These are phyloP conservation scores for Solanum virginianum DNA, from an alignment of 257 asterid genomes.

Conservation along the genomic window DNA sequence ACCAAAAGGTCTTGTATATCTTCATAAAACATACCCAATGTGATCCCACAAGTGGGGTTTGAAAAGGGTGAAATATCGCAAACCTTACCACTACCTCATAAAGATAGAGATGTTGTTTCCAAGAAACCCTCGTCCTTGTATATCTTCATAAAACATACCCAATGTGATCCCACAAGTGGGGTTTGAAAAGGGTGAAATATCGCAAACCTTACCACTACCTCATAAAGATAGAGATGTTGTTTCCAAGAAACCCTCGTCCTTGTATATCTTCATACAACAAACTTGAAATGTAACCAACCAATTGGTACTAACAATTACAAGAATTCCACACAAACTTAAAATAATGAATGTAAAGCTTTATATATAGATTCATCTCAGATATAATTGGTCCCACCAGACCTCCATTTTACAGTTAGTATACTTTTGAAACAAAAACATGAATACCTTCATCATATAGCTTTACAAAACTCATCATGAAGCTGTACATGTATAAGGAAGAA, in stretches of 20 bases:
- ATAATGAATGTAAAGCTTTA: background rate
- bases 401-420: background rate
- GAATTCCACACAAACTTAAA: background rate
- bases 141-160: background rate
- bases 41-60: no score
- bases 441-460: background rate
- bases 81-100: no score
- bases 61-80: no score
- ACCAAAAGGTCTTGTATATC: no score
- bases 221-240: no score
- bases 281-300: background rate
- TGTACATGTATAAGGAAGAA: conserved; percentile 9
- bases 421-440: background rate
- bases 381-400: background rate
- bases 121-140: no score
- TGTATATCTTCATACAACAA: background rate
- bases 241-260: no score
- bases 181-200: no score
- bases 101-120: no score
- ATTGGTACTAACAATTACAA: background rate
- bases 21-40: no score
- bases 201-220: no score
- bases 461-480: conserved; percentile 2
- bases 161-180: no score
- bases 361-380: background rate